Conservation (phyloP, 2,329 filamentous ascomycete genomes). For the Arachnomyces sp. region DNA sequence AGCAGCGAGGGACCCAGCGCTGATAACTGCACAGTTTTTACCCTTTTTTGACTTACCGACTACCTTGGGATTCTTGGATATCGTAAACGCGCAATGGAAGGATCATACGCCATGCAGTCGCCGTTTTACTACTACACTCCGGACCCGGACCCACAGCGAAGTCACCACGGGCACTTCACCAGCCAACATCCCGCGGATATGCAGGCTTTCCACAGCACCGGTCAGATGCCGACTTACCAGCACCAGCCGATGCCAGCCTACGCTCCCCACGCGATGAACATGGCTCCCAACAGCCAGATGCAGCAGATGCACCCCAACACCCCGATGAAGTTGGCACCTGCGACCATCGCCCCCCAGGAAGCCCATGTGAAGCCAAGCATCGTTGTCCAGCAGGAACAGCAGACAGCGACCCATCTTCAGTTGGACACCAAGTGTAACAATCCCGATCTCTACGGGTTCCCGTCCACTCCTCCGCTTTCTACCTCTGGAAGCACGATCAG, state of each 20-base stretch:
- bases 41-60: no score
- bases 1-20: no score
- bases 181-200: constrained; percentile 52
- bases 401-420: constrained; percentile 46
- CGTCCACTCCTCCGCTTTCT: constrained; percentile 79
- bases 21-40: no score
- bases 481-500: constrained; percentile 75
- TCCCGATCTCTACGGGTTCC: constrained; percentile 59
- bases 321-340: constrained; percentile 28
- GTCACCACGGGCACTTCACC: constrained; percentile 65
- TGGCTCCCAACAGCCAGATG: constrained; percentile 12
- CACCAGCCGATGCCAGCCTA: constrained; percentile 37
- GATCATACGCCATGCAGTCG: constrained; percentile 50
- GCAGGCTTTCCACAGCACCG: constrained; percentile 28
- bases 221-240: constrained; percentile 25
- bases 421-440: constrained; percentile 67
- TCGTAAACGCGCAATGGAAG: constrained; percentile 47
- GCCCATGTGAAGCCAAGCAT: constrained; percentile 69
- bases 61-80: no score
- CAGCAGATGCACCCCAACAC: constrained; percentile 23
- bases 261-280: constrained; percentile 35
- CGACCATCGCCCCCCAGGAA: constrained; percentile 42
- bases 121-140: constrained; percentile 83
- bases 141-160: constrained; percentile 62
- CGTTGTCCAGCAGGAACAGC: constrained; percentile 50